A percentile compares a stretch with the other conserved stretches of the same genome.
phyloP scores from a whole-genome alignment of 2,329 filamentous ascomycete genomes.

The Coniella vitis region DNA sequence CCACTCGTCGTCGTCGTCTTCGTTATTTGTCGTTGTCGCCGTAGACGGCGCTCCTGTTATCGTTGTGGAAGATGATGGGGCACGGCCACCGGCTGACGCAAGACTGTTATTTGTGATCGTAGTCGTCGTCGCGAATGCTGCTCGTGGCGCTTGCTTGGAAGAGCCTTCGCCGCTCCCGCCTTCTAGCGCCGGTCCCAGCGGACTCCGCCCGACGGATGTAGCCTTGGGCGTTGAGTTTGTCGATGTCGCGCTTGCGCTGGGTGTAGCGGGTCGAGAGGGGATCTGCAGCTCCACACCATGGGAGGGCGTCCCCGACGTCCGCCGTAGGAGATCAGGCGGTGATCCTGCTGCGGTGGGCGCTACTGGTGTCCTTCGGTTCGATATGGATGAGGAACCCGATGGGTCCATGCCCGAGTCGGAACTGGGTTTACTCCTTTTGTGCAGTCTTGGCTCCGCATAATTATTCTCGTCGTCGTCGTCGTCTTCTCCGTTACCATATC shows the following conservation, averaged over 20 bases:
- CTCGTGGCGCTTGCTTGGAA: constrained; percentile 2
- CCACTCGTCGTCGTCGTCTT: constrained; percentile 71
- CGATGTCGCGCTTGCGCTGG: constrained; percentile 34
- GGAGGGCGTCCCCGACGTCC: constrained; percentile 44
- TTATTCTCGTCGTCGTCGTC: not conserved
- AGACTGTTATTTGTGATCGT: no score
- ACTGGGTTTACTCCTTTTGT: no score
- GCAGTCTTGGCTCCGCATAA: not conserved
- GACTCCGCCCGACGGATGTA: constrained; percentile 30
- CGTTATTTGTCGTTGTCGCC: constrained; percentile 14
- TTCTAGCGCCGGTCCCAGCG: constrained; percentile 28
- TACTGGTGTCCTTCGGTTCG: constrained; percentile 15
- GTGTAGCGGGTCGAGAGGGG: constrained; percentile 57
- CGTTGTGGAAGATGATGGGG: constrained; percentile 16
- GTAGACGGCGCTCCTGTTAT: constrained; percentile 8
- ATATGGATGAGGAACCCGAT: not conserved
- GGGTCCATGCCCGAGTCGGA: not conserved
- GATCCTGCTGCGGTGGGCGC: constrained; percentile 19
- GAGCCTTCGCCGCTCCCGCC: not conserved
- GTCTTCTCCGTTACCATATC: no score
- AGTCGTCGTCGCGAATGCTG: constrained; percentile 4
- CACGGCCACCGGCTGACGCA: constrained; percentile 4
- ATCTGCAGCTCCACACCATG: constrained; percentile 56
- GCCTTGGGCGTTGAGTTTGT: constrained; percentile 36
- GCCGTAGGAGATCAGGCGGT: constrained; percentile 38